Base-by-base conservation (phyloP, 345 rosid genomes). In the Arabis alpina region DNA sequence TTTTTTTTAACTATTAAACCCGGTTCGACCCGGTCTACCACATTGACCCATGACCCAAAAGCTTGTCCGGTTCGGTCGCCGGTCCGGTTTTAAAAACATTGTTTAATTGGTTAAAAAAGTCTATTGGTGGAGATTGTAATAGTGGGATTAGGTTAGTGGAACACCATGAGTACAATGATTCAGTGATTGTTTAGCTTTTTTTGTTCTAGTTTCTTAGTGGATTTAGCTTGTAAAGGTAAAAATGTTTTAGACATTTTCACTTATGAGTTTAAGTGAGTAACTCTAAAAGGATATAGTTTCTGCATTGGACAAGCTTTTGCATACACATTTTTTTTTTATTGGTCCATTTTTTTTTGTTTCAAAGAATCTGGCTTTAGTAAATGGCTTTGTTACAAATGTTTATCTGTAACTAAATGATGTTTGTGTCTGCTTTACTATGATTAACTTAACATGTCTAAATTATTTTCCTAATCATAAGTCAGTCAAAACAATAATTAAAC, bases 111-210 rank as follows among this genome's bases (percentile, higher is more conserved):
- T 40, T 40, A 19, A 19, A 19, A 19, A 19, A 19, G 23, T 19
- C 25, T 42, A 48, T 4, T 59, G 49, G 36, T 41, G 64, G 64
- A 59, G 50, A 24, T 41, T 28, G 42, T 45, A 61, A 28, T 63
- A 63, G 55, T 63, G 68, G 44, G 43, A 4, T 2, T 27, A 14
- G 51, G 37, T 27, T 61, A 61, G 66, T 25, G 64, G 50, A 60
- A 41, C 50, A 59, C 36, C 4, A 40, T 40, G 19, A 40, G 34
- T 47, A 40, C 64, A 60, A 12, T 42, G 64, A 42, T 59, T 11
- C 64, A 41, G 50, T n/a, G 50, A 41, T 41, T 60, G 24, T 24
- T 41, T 59, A 7, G 14, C 23, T 32, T 8, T 13, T 24, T 14
- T 43, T 40, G 13, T 13, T 4, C 10, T 41, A 40, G 49, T 59